phyloP scores from a whole-genome alignment of 768 basidiomycete species.

The Cyclocybe aegerita region DNA sequence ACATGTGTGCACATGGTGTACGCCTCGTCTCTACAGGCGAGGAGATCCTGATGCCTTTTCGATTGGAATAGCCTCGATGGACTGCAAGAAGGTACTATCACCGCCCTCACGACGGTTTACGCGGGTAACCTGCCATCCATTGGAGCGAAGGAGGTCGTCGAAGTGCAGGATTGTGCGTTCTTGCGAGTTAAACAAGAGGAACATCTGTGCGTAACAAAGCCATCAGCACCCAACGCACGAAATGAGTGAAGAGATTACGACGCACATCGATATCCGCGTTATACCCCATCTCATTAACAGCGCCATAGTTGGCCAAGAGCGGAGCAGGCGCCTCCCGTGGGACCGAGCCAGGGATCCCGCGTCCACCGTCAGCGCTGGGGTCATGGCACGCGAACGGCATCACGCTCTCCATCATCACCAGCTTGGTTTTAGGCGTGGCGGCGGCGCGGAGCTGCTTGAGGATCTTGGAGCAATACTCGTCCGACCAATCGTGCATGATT shows the following conservation, averaged over 20 bases:
- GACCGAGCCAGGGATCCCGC: constrained; percentile 21
- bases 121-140: constrained; percentile 33
- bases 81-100: constrained; percentile 17
- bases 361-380: constrained; percentile 14
- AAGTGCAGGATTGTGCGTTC: constrained; percentile 37
- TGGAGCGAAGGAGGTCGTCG: constrained; percentile 19
- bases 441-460: constrained; percentile 35
- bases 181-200: constrained; percentile 34
- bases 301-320: constrained; percentile 38
- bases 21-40: no score
- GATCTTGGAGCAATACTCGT: constrained; percentile 36
- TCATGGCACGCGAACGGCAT: constrained; percentile 35
- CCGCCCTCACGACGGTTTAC: constrained; percentile 20
- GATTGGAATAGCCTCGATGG: constrained; percentile 25
- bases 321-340: constrained; percentile 30
- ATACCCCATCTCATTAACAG: constrained; percentile 33
- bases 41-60: no score
- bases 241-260: neutral
- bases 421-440: constrained; percentile 32
- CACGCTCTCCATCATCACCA: constrained; percentile 42
- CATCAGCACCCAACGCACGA: neutral
- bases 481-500: constrained; percentile 68
- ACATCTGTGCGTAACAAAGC: constrained; percentile 32
- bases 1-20: no score
- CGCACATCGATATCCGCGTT: constrained; percentile 34